These are phyloP conservation scores for Neurospora cerealis DNA, from an alignment of 495 filamentous ascomycete genomes.

Conservation along the genomic window DNA sequence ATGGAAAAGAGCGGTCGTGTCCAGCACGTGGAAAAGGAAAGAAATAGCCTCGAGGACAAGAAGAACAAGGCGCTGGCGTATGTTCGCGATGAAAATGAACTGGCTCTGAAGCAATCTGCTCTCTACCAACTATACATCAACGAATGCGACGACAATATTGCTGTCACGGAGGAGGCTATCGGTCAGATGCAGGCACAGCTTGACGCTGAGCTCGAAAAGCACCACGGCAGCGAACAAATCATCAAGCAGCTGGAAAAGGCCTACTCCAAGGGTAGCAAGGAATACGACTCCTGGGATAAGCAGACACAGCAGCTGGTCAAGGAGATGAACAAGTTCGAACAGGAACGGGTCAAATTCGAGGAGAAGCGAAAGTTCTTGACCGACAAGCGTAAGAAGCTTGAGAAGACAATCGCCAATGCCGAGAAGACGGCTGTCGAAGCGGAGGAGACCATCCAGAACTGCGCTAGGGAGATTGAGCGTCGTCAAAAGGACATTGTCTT, in stretches of 20 bases:
- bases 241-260: slow-evolving; percentile 84
- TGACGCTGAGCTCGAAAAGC: slow-evolving; percentile 81
- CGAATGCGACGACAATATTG: slow-evolving; percentile 78
- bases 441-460: slow-evolving; percentile 65
- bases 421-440: slow-evolving; percentile 60
- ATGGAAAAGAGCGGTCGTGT: slow-evolving; percentile 88
- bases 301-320: slow-evolving; percentile 69
- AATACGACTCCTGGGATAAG: slow-evolving; percentile 76
- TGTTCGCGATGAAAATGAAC: slow-evolving; percentile 86
- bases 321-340: slow-evolving; percentile 86
- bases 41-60: slow-evolving; percentile 82
- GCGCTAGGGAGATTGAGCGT: slow-evolving; percentile 64
- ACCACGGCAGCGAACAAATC: slow-evolving; percentile 79
- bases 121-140: slow-evolving; percentile 85
- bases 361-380: slow-evolving; percentile 91
- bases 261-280: slow-evolving; percentile 70
- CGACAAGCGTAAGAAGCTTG: slow-evolving; percentile 87
- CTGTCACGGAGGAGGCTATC: slow-evolving; percentile 83
- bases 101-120: slow-evolving; percentile 75
- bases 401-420: slow-evolving; percentile 68
- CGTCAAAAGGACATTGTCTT: slow-evolving; percentile 57
- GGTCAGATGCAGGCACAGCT: slow-evolving; percentile 80
- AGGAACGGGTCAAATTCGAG: slow-evolving; percentile 92
- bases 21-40: slow-evolving; percentile 97
- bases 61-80: slow-evolving; percentile 88